A percentile compares a stretch with the other conserved stretches of the same genome.
Conservation (phyloP, 768 basidiomycete genomes). For the Collybiopsis confluens region DNA sequence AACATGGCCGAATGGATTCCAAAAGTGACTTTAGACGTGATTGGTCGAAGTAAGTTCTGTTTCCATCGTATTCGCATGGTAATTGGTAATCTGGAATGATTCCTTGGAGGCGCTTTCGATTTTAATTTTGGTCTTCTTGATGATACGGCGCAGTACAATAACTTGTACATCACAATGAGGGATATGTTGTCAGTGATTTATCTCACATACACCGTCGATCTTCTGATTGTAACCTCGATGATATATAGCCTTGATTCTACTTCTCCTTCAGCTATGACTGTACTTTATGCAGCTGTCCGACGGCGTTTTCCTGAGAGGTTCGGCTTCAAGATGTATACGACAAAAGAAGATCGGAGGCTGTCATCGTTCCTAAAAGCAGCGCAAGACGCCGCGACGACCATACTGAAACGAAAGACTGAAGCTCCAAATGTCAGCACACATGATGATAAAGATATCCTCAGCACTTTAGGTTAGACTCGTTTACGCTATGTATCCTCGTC, state of each 20-base stretch:
- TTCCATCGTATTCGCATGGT: neutral
- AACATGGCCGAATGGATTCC: constrained; percentile 22
- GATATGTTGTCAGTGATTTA: constrained; percentile 1
- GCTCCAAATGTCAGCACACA: neutral
- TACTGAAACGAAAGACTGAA: neutral
- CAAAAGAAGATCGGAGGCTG: constrained; percentile 2
- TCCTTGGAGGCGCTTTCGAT: constrained; percentile 23
- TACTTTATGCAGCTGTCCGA: neutral
- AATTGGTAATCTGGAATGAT: neutral
- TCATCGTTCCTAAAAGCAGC: neutral
- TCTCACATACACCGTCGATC: too few species aligned
- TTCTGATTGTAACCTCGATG: neutral
- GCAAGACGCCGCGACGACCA: neutral
- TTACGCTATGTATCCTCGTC: neutral
- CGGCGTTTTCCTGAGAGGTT: neutral
- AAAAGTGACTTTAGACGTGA: constrained; percentile 30
- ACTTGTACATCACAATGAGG: neutral
- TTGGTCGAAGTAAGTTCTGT: constrained; percentile 25
- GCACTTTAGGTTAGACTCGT: constrained; percentile 17
- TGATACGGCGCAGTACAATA: neutral
- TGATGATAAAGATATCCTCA: constrained; percentile 3
- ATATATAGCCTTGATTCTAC: neutral
- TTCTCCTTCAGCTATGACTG: neutral
- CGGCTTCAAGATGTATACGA: neutral
- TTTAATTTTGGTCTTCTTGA: constrained; percentile 18